Percentiles rank a stretch among this genome's conserved stretches.
Conservation (phyloP, 2,329 filamentous ascomycete genomes). For the Fusarium caatingaense region DNA sequence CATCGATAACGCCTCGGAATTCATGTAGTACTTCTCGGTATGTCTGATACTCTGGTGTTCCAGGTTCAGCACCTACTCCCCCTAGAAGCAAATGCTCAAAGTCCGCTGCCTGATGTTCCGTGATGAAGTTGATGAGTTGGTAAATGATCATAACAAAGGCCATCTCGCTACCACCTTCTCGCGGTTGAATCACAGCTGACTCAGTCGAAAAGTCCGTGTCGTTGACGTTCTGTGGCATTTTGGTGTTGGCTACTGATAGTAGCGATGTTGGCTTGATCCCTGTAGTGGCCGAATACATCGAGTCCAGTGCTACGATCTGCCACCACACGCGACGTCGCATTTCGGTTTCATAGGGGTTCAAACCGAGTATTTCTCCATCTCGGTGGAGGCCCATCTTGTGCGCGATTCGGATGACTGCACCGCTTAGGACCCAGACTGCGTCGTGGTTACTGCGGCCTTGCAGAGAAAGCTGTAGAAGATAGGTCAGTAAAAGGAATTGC, state of each 20-base stretch:
- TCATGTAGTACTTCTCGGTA: not conserved
- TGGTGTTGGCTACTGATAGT: not conserved
- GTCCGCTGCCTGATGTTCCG: not conserved
- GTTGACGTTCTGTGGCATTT: constrained; percentile 2
- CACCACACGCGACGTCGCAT: constrained; percentile 22
- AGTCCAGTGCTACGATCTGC: constrained; percentile 17
- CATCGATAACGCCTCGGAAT: not conserved
- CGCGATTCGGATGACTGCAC: constrained; percentile 10
- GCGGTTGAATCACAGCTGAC: not conserved
- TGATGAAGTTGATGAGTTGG: constrained; percentile 1
- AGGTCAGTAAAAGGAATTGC: too few relatives aligned
- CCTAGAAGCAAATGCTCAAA: constrained; percentile 14
- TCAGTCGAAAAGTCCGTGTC: constrained; percentile 1
- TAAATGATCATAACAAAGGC: not conserved
- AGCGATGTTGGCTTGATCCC: constrained; percentile 7
- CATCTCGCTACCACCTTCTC: constrained; percentile 15
- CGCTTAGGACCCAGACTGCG: constrained; percentile 11
- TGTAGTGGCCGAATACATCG: constrained; percentile 12
- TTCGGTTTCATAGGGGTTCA: not conserved
- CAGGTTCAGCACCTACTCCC: not conserved
- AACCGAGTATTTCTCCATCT: constrained; percentile 2
- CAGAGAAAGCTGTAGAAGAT: not conserved
- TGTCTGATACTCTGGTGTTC: not conserved
- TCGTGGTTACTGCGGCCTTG: constrained; percentile 14
- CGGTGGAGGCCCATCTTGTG: constrained; percentile 17